These are phyloP conservation scores for Orbilia ellipsospora DNA, from an alignment of 2,329 filamentous ascomycete species.

Conservation along the genomic window DNA sequence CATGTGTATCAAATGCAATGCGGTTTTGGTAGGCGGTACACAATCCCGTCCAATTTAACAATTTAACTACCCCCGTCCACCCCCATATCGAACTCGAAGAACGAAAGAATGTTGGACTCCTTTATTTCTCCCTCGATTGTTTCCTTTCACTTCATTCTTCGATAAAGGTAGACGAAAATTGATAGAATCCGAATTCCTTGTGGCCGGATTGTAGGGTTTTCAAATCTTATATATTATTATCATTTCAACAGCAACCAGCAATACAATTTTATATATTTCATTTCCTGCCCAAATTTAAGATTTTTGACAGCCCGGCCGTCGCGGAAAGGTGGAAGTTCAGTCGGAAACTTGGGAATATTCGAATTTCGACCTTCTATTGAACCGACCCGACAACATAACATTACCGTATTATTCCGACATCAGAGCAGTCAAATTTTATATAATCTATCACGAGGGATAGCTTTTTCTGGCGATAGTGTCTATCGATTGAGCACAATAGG, in stretches of 20 bases:
- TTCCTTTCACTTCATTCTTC: not conserved
- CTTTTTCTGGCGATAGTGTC: not conserved
- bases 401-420: conserved; percentile 11
- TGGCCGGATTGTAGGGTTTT: too few relatives aligned
- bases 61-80: conserved; percentile 31
- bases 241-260: too few relatives aligned
- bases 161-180: not conserved
- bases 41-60: conserved; percentile 14
- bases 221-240: too few relatives aligned
- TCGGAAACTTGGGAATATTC: not conserved
- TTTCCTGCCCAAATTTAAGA: not conserved
- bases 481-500: conserved; percentile 1
- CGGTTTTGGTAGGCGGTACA: conserved; percentile 53
- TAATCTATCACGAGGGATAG: too few relatives aligned
- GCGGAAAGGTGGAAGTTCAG: conserved; percentile 2
- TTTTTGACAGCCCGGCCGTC: conserved; percentile 16
- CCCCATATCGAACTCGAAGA: conserved; percentile 6
- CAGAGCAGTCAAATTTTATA: not conserved
- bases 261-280: not conserved
- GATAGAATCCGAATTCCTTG: too few relatives aligned
- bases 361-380: too few relatives aligned
- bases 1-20: conserved; percentile 30
- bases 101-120: conserved; percentile 28
- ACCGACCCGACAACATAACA: conserved; percentile 10
- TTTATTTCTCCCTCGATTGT: conserved; percentile 20